A percentile compares a stretch with the other conserved stretches of the same genome.
phyloP scores from a whole-genome alignment of 1,284 basidiomycete species.

The Porodaedalea pini region DNA sequence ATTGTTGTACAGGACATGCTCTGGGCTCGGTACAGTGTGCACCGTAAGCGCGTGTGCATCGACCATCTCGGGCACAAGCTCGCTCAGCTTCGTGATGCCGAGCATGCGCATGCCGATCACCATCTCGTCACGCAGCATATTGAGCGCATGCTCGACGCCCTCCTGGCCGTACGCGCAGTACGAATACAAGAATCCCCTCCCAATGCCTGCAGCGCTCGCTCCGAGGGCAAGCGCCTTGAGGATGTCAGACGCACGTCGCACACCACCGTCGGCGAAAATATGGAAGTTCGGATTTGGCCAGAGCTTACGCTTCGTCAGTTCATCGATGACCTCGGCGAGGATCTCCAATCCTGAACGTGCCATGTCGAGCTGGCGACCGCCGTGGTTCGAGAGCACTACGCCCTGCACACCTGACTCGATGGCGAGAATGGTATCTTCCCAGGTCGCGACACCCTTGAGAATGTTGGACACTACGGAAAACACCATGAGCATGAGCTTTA shows the following conservation, averaged over 20 bases:
- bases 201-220: slow-evolving; percentile 56
- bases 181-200: slow-evolving; percentile 60
- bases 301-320: slow-evolving; percentile 48
- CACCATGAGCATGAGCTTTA: slow-evolving; percentile 8
- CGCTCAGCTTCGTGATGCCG: slow-evolving; percentile 45
- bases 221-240: slow-evolving; percentile 72
- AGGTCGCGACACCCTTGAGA: slow-evolving; percentile 51
- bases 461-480: slow-evolving; percentile 42
- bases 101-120: slow-evolving; percentile 52
- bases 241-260: slow-evolving; percentile 66
- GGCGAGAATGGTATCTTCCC: slow-evolving; percentile 63
- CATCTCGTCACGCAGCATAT: slow-evolving; percentile 53
- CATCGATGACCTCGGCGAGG: slow-evolving; percentile 58
- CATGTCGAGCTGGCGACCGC: slow-evolving; percentile 66
- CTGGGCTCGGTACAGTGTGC: slow-evolving; percentile 40
- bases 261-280: slow-evolving; percentile 70
- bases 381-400: slow-evolving; percentile 67
- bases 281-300: slow-evolving; percentile 51
- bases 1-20: slow-evolving; percentile 46
- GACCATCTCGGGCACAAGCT: slow-evolving; percentile 45
- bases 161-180: slow-evolving; percentile 65
- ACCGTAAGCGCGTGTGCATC: slow-evolving; percentile 34
- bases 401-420: slow-evolving; percentile 62
- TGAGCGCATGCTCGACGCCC: slow-evolving; percentile 49
- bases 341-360: slow-evolving; percentile 62